Percentiles rank a stretch among this genome's conserved stretches.
Conservation (phyloP, 2,329 filamentous ascomycete genomes). For the Microascus cirrosus region DNA sequence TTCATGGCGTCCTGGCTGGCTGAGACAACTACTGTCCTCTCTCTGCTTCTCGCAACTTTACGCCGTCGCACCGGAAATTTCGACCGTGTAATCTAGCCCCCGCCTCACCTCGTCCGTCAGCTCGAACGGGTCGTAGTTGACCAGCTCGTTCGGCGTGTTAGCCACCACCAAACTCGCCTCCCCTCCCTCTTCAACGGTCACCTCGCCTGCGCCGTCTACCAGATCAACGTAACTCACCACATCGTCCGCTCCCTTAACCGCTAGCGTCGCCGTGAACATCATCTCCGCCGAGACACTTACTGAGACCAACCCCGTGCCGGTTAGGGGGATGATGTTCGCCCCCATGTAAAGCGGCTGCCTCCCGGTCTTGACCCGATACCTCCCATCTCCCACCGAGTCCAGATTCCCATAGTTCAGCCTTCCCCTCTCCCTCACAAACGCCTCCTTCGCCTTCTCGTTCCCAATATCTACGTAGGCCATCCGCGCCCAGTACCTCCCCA, state of each 20-base stretch:
- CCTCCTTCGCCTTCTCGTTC: constrained; percentile 24
- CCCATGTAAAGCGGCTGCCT: constrained; percentile 36
- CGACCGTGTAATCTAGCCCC: constrained; percentile 26
- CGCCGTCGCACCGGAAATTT: constrained; percentile 18
- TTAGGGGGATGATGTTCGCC: constrained; percentile 34
- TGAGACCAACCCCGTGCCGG: constrained; percentile 17
- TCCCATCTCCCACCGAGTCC: constrained; percentile 20
- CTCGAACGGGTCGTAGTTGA: constrained; percentile 31
- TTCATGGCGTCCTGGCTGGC: no score
- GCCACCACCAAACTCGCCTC: constrained; percentile 33
- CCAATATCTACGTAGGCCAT: constrained; percentile 42
- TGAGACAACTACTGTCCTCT: no score
- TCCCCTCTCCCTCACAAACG: constrained; percentile 22
- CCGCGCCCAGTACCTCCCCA: constrained; percentile 38
- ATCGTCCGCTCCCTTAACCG: constrained; percentile 17
- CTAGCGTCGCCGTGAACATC: constrained; percentile 28
- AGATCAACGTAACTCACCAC: constrained; percentile 23
- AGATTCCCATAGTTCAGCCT: constrained; percentile 29
- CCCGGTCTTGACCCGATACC: constrained; percentile 29
- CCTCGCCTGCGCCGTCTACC: constrained; percentile 20
- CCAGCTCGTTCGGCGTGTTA: constrained; percentile 30
- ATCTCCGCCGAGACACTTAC: constrained; percentile 21
- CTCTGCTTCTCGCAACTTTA: constrained; percentile 8
- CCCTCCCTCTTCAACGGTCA: constrained; percentile 23
- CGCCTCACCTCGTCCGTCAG: constrained; percentile 21